A percentile compares a stretch with the other conserved stretches of the same genome.
Evolutionary conservation across 805 yeast genomes (phyloP).

Genomic region (Teunomyces barrocoloradensis): DNA sequence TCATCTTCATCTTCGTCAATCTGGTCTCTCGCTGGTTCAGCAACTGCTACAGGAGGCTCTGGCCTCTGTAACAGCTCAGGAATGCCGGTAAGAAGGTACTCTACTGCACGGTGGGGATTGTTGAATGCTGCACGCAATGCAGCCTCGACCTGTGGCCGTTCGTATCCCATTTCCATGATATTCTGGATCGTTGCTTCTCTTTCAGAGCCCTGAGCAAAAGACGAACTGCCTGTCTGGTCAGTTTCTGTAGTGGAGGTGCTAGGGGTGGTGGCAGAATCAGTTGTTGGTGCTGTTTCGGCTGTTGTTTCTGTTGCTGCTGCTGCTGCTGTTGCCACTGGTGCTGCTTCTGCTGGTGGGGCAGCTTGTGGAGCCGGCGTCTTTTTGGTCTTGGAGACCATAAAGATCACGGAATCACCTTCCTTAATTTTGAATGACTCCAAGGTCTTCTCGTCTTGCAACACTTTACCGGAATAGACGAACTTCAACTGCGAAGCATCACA

Average conservation of each 20-base stretch:
- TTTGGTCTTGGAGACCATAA: slow-evolving; percentile 68
- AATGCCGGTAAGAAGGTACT: slow-evolving; percentile 84
- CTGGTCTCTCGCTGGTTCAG: slow-evolving; percentile 17
- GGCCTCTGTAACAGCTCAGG: slow-evolving; percentile 59
- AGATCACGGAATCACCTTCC: slow-evolving; percentile 84
- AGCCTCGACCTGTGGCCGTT: slow-evolving; percentile 78
- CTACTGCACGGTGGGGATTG: slow-evolving; percentile 98
- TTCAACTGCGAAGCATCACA: slow-evolving; percentile 76
- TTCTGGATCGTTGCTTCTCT: slow-evolving; percentile 76
- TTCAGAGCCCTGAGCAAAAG: slow-evolving; percentile 73
- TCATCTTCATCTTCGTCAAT: slow-evolving; percentile 29
- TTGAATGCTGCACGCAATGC: slow-evolving; percentile 95
- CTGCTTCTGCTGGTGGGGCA: slow-evolving; percentile 19
- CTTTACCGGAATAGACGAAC: slow-evolving; percentile 89
- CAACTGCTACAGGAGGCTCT: slow-evolving; percentile 11
- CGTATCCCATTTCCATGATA: slow-evolving; percentile 96
- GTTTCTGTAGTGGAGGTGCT: slow-evolving; percentile 21
- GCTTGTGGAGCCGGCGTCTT: slow-evolving; percentile 26
- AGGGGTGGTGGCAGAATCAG: slow-evolving; percentile 17
- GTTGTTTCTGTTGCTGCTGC: slow-evolving; percentile 16
- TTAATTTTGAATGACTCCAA: slow-evolving; percentile 72
- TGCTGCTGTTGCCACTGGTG: slow-evolving; percentile 10
- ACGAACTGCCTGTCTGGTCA: slow-evolving; percentile 31
- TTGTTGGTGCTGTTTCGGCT: slow-evolving; percentile 12
- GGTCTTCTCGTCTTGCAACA: slow-evolving; percentile 78